These are phyloP conservation scores for Helenozyma baotianmanensis DNA, from an alignment of 805 yeast genomes.

Conservation along the genomic window DNA sequence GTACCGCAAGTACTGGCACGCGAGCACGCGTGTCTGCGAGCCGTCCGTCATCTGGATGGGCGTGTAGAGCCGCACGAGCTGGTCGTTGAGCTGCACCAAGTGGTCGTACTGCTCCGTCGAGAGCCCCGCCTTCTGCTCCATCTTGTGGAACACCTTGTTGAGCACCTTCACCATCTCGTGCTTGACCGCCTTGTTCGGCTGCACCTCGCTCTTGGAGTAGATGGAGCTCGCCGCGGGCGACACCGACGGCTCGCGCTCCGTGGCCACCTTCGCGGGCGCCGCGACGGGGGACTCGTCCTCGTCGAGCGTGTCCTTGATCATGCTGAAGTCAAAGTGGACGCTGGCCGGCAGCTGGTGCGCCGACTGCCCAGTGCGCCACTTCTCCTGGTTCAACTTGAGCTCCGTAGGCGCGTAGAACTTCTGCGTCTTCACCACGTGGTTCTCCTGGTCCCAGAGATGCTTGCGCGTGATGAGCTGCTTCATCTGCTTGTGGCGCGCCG, in stretches of 20 bases:
- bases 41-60: conserved; percentile 19
- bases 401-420: conserved; percentile 37
- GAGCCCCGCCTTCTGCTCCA: conserved; percentile 28
- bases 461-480: conserved; percentile 32
- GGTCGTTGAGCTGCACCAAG: conserved; percentile 17
- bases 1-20: conserved; percentile 37
- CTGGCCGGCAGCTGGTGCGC: conserved; percentile 7
- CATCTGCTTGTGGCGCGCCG: conserved; percentile 15
- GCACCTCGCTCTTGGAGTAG: conserved; percentile 15
- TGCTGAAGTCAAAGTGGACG: conserved; percentile 36
- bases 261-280: conserved; percentile 1
- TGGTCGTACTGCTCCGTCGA: conserved; percentile 30
- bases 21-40: conserved; percentile 23
- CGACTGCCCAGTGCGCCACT: conserved; percentile 20
- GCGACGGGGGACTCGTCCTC: background rate
- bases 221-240: conserved; percentile 5
- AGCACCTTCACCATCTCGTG: conserved; percentile 17
- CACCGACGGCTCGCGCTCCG: background rate
- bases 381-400: conserved; percentile 26
- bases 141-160: conserved; percentile 20
- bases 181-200: conserved; percentile 9
- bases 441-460: conserved; percentile 36
- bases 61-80: conserved; percentile 15
- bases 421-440: conserved; percentile 26
- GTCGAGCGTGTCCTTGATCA: conserved; percentile 15